Base-by-base conservation (phyloP, 768 basidiomycete species). In the Gloeopeniophorella convolvens region DNA sequence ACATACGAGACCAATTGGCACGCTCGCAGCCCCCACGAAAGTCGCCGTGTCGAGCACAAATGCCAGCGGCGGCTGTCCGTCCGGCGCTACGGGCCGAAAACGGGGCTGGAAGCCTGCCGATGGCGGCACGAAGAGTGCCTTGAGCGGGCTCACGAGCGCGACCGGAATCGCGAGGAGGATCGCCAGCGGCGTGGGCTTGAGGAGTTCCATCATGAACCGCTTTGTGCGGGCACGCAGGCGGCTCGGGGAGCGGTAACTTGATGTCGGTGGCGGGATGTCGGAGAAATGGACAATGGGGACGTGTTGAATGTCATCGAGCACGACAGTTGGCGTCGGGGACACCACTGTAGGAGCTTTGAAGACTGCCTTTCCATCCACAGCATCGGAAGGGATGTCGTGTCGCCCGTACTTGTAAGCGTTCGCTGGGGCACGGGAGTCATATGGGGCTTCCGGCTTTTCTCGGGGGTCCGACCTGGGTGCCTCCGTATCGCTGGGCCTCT, bases 11-110 rank as follows among this genome's bases (percentile, higher is more conserved):
- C 80, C 80, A 2, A 84, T 58, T 0, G 83, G 83, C 0, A 85
- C 76, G 2, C 78, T 76, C 1, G 80, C 82, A 1, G 64, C 74
- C 1, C 83, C 82, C 31, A 83, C 71, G 56, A 85, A 84, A 2
- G 66, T 63, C 0, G 75, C 65, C 0, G 77, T 73, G 47, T 82
- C 77, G 45, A 80, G 57, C 32, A 84, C 44, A 54, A 85, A 73
- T 0, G 77, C 72, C 15, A 85, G 76, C 0, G 82, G 82, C 1
- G 83, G 80, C 51, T 75, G 69, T 1, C 82, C 82, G 57, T 85
- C 83, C 0, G 83, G 83, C 0, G 79, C 78, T 11, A 24, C 40
- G 26, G 40, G 40, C 20, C 26, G 40, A 24, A 42, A 12, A 66
- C 42, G 1, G 74, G 71, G 39, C 78, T 78, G 21, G 65, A 51